Conservation (phyloP, 345 rosid species). For the Carallia brachiata region DNA sequence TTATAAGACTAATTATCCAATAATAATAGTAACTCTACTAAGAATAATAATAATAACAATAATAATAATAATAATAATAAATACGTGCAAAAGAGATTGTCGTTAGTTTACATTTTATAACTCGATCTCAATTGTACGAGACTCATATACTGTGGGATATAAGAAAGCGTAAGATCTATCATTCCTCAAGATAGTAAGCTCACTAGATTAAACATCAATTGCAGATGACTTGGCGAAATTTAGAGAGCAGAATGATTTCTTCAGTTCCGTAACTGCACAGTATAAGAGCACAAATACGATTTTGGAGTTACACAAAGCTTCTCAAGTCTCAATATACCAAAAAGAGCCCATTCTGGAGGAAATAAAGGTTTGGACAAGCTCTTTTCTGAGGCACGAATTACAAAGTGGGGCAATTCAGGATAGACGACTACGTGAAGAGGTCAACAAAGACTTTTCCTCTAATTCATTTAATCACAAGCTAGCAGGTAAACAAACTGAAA, state of each 20-base stretch:
- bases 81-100: not conserved
- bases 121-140: too few species aligned
- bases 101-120: too few species aligned
- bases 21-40: not conserved
- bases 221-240: slow-evolving; percentile 4
- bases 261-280: not conserved
- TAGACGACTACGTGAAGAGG: not conserved
- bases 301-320: slow-evolving; percentile 20
- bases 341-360: slow-evolving; percentile 11
- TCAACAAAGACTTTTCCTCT: not conserved
- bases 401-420: not conserved
- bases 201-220: not conserved
- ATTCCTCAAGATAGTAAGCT: not conserved
- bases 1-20: not conserved
- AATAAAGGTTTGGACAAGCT: slow-evolving; percentile 9
- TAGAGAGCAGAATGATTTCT: not conserved
- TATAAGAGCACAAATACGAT: not conserved
- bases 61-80: rapidly evolving
- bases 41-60: too few species aligned
- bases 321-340: slow-evolving; percentile 10
- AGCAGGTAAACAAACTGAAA: not conserved
- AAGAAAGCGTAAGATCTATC: too few species aligned
- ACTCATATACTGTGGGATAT: too few species aligned
- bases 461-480: not conserved
- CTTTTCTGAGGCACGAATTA: not conserved